Conservation (phyloP, 179 eudicot genomes). For the Beta lomatogona region DNA sequence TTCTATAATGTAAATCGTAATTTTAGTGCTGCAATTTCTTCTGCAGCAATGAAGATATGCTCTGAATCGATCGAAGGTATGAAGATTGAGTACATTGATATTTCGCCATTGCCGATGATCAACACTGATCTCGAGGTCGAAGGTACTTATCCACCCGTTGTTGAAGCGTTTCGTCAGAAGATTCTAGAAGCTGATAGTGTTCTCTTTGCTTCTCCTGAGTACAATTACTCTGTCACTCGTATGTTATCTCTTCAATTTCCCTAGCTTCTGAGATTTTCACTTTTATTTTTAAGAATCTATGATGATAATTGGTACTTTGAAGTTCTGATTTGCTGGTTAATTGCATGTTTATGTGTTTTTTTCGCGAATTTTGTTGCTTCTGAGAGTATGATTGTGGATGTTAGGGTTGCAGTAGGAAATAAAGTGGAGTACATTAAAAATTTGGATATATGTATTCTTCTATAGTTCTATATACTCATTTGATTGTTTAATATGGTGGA, state of each 20-base stretch:
- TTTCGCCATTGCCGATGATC: slow-evolving; percentile 67
- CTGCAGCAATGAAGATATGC: slow-evolving; percentile 52
- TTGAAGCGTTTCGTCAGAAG: slow-evolving; percentile 73
- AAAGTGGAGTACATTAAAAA: too few species aligned
- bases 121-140: slow-evolving; percentile 78
- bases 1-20: background rate
- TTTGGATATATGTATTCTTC: too few species aligned
- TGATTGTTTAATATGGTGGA: too few species aligned
- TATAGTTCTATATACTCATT: too few species aligned
- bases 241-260: background rate
- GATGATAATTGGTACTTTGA: too few species aligned
- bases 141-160: slow-evolving; percentile 62
- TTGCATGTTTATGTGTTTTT: too few species aligned
- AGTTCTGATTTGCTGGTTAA: background rate
- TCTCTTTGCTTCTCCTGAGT: slow-evolving; percentile 91
- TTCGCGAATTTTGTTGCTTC: too few species aligned
- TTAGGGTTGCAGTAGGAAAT: too few species aligned
- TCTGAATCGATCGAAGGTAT: slow-evolving; percentile 52
- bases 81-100: slow-evolving; percentile 63
- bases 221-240: slow-evolving; percentile 78
- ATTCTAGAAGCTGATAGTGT: slow-evolving; percentile 61
- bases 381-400: too few species aligned
- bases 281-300: too few species aligned
- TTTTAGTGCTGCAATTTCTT: background rate
- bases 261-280: background rate